phyloP scores from a whole-genome alignment of 2,329 filamentous ascomycete species.

The Ambrosiella cleistominuta region DNA sequence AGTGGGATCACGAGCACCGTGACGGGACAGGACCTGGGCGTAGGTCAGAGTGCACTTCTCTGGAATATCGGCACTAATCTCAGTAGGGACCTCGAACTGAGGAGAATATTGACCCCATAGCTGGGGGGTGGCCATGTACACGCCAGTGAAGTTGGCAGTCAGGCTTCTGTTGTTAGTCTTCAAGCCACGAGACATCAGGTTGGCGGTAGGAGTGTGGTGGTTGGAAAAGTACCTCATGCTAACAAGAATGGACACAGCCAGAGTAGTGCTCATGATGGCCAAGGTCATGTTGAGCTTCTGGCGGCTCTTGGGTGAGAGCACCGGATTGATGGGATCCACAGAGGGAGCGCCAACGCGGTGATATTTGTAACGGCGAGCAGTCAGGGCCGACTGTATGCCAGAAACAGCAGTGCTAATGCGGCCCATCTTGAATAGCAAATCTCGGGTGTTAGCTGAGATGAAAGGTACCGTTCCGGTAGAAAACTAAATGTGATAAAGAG shows the following conservation, averaged over 20 bases:
- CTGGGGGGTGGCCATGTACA: conserved; percentile 6
- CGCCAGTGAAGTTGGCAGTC: conserved; percentile 1
- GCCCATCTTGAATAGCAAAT: conserved; percentile 8
- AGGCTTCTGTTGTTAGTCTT: background rate
- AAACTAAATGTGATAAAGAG: background rate
- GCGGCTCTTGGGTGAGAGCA: conserved; percentile 5
- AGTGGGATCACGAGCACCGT: conserved; percentile 73
- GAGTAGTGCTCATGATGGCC: background rate
- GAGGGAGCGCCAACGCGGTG: conserved; percentile 1
- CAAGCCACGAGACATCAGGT: background rate
- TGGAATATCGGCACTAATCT: conserved; percentile 43
- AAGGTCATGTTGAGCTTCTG: conserved; percentile 4
- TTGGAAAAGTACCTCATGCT: conserved; percentile 8
- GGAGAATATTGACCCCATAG: conserved; percentile 81
- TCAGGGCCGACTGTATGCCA: conserved; percentile 4
- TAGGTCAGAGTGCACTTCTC: conserved; percentile 58
- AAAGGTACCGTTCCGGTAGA: background rate
- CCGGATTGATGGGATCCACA: background rate
- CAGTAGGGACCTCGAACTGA: conserved; percentile 58
- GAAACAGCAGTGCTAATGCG: conserved; percentile 2
- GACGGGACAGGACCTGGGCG: conserved; percentile 64
- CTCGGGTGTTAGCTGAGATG: conserved; percentile 13
- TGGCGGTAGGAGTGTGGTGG: background rate
- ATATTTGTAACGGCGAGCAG: conserved; percentile 7
- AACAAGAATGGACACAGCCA: conserved; percentile 3